Evolutionary conservation across 2,329 filamentous ascomycete species (phyloP).

Genomic region (Alternaria ethzedia): DNA sequence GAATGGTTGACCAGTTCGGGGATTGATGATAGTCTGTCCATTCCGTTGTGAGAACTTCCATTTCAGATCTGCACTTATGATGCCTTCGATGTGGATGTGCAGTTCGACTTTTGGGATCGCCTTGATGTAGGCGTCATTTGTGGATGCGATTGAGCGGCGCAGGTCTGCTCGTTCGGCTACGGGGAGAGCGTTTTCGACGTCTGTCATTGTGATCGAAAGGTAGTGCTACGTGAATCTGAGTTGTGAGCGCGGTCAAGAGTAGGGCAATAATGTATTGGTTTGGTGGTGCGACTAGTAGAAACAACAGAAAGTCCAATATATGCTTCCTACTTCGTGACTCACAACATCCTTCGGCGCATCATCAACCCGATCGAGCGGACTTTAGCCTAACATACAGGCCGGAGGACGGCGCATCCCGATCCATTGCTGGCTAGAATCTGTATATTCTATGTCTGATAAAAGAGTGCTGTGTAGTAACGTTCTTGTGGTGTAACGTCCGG

Average conservation of each 20-base stretch:
- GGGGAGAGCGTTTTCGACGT: constrained; percentile 13
- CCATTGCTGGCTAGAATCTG: not conserved
- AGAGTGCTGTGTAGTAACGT: not conserved
- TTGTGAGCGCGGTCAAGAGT: no score
- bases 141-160: constrained; percentile 2
- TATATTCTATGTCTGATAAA: not conserved
- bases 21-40: constrained; percentile 13
- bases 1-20: not conserved
- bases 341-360: not conserved
- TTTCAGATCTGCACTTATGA: constrained; percentile 49
- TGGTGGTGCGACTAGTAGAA: no score
- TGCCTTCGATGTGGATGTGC: constrained; percentile 58
- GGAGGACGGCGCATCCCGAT: no score
- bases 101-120: constrained; percentile 53
- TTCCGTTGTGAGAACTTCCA: constrained; percentile 54
- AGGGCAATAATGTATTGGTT: no score
- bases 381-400: not conserved
- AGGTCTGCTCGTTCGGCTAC: constrained; percentile 10
- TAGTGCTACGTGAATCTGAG: no score
- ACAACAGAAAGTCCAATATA: not conserved
- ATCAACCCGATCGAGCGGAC: not conserved
- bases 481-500: not conserved
- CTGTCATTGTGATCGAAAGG: constrained; percentile 16
- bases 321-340: not conserved
- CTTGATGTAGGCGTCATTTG: not conserved